Percentiles rank a stretch among this genome's conserved stretches.
Evolutionary conservation across 2,329 filamentous ascomycete species (phyloP).

Genomic region (Alternaria postmessia): DNA sequence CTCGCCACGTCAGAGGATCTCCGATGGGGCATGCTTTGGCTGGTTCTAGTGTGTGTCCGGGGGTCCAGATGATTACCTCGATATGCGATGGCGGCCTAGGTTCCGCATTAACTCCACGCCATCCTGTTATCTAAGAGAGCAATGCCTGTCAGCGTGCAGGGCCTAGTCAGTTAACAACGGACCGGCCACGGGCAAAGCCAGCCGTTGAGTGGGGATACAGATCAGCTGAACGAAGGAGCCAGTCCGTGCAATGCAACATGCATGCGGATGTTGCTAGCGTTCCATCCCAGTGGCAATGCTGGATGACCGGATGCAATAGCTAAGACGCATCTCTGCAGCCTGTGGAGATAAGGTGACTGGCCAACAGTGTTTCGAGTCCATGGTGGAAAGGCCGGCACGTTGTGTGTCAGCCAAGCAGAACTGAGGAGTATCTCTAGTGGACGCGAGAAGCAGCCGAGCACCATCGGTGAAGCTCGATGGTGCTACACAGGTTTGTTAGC

Average conservation of each 20-base stretch:
- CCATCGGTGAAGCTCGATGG: constrained; percentile 38
- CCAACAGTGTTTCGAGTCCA: constrained; percentile 45
- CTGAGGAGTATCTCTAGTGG: constrained; percentile 34
- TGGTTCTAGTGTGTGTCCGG: constrained; percentile 55
- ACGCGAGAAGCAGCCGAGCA: constrained; percentile 32
- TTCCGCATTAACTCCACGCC: constrained; percentile 55
- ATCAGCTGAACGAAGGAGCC: constrained; percentile 50
- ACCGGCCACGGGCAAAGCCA: constrained; percentile 49
- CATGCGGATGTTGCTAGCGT: constrained; percentile 48
- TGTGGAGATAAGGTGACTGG: constrained; percentile 60
- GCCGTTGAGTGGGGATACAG: constrained; percentile 50
- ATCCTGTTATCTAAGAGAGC: constrained; percentile 52
- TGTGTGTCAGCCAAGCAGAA: constrained; percentile 45
- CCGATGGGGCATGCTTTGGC: constrained; percentile 58
- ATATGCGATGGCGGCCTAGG: constrained; percentile 55
- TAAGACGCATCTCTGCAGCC: constrained; percentile 51
- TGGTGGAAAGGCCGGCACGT: constrained; percentile 36
- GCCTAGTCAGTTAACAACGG: constrained; percentile 52
- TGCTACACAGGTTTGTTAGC: constrained; percentile 51
- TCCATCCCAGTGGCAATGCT: constrained; percentile 44
- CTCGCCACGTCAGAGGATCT: constrained; percentile 63
- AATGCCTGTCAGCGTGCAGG: constrained; percentile 54
- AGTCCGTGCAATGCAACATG: constrained; percentile 50
- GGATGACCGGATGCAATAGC: constrained; percentile 49
- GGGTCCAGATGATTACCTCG: constrained; percentile 54